Base-by-base conservation (phyloP, 2,329 filamentous ascomycete genomes). In the Colletotrichum shisoi region DNA sequence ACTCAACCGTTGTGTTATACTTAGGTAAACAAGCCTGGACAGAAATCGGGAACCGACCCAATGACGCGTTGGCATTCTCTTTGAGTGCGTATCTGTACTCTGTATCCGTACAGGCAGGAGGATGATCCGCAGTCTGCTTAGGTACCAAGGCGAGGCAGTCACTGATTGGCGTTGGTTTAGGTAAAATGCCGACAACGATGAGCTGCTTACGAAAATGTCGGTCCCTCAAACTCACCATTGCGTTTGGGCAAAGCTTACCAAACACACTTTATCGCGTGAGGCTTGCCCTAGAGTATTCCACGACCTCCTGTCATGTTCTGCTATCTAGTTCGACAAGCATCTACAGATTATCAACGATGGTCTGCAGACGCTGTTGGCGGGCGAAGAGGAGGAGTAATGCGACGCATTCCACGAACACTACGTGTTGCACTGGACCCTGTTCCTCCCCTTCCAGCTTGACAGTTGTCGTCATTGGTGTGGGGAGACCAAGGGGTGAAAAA, bases 401-500 rank as follows among this genome's bases (percentile, higher is more conserved):
- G 31, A 24, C 19, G 8, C 46, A 17, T 27, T 3, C 5, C 8
- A 31, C 24, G 27, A 8, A 31, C 27, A 31, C 6, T 31, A 8
- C 27, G 27, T 53, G 49, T 27, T 31, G 24, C 51, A 39, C 42
- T 39, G 40, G 54, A 13, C 24, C 62, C 49, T 31, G 17, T 52
- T 48, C 44, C n/a, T 21, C n/a, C 34, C 62, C 56, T 31, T 31
- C 27, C 27, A 8, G 27, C 27, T 31, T 31, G 27, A 8, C 34
- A 57, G 4, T 62, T 65, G 62, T 65, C 57, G 42, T 65, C 62
- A 62, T 62, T 40, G n/a, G 57, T 49, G 57, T 62, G 62, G 57
- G 62, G 57, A 27, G 24, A 15, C 48, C 8, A 40, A 45, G 40
- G 15, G 27, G 21, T 46, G 27, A 19, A 57, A 4, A 40, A 54